A percentile compares a stretch with the other conserved stretches of the same genome.
These are phyloP conservation scores for Amanita jacksonii DNA, from an alignment of 768 basidiomycete genomes.

Conservation along the genomic window DNA sequence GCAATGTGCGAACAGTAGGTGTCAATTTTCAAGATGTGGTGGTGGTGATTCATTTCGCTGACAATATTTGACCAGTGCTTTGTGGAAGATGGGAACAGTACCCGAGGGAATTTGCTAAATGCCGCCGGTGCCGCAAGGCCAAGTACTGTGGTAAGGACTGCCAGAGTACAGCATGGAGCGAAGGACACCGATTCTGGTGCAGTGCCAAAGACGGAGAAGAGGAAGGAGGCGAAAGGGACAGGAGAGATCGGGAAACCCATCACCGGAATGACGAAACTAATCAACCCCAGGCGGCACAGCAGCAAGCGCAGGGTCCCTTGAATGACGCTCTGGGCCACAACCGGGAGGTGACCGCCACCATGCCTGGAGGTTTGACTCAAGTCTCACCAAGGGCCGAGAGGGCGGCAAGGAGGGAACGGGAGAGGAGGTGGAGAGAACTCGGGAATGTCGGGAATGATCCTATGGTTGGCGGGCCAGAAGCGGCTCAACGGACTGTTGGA, in stretches of 20 bases:
- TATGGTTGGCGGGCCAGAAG: too few species aligned
- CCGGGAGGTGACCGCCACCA: not conserved
- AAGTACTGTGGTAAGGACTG: conserved; percentile 99
- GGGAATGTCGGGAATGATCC: too few species aligned
- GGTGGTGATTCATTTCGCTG: not conserved
- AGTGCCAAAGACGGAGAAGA: conserved; percentile 51
- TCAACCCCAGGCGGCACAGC: not conserved
- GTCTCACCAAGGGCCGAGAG: conserved; percentile 5
- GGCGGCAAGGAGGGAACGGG: conserved; percentile 7
- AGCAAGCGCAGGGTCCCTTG: not conserved
- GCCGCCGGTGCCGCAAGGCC: conserved; percentile 89
- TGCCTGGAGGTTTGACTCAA: not conserved
- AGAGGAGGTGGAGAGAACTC: conserved; percentile 1
- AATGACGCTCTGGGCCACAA: conserved; percentile 3
- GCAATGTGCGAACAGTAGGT: conserved; percentile 93
- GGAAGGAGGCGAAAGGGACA: conserved; percentile 21
- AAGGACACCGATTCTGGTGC: conserved; percentile 95
- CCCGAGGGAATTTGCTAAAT: conserved; percentile 95
- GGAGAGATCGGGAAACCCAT: conserved; percentile 2
- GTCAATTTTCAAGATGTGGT: conserved; percentile 1
- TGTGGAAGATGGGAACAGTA: conserved; percentile 92
- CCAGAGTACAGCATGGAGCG: conserved; percentile 93
- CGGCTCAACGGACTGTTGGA: not conserved
- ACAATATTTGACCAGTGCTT: conserved; percentile 47
- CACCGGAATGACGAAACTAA: not conserved